Evolutionary conservation across 2,329 filamentous ascomycete genomes (phyloP).

Genomic region (Magnaporthiopsis poae): DNA sequence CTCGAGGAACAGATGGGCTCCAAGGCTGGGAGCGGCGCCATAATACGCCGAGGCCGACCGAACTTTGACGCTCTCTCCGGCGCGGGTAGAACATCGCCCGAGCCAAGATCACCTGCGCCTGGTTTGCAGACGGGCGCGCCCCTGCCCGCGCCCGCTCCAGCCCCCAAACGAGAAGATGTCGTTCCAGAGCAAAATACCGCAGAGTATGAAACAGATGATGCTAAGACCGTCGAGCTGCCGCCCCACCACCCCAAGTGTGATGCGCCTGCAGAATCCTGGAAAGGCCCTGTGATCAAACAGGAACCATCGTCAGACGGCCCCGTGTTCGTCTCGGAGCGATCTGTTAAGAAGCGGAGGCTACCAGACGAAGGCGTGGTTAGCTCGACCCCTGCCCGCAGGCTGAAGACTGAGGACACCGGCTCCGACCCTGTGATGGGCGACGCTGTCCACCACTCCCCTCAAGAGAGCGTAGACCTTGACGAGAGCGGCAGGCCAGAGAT

Average conservation of each 20-base stretch:
- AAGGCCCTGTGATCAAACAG: conserved; percentile 28
- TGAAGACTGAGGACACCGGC: conserved; percentile 33
- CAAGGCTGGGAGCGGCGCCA: background rate
- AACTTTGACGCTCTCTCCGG: background rate
- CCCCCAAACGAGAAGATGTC: background rate
- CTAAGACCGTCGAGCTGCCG: background rate
- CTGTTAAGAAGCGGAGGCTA: conserved; percentile 37
- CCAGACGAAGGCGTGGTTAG: conserved; percentile 14
- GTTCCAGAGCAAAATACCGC: background rate
- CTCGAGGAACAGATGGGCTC: conserved; percentile 10
- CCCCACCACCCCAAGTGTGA: background rate
- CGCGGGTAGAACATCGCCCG: no score
- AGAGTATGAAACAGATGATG: background rate
- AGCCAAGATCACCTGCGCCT: background rate
- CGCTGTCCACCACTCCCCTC: conserved; percentile 24
- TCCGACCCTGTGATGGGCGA: conserved; percentile 23
- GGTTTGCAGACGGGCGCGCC: background rate
- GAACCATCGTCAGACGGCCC: conserved; percentile 46
- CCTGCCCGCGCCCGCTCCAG: background rate
- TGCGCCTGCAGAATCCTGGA: background rate
- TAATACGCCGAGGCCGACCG: background rate
- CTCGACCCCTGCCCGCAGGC: conserved; percentile 18
- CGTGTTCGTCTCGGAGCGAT: conserved; percentile 40
- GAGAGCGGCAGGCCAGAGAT: conserved; percentile 27
- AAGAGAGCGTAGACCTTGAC: conserved; percentile 54